phyloP scores from a whole-genome alignment of 441 rosid genomes.

The Cnidoscolus chayamansa region DNA sequence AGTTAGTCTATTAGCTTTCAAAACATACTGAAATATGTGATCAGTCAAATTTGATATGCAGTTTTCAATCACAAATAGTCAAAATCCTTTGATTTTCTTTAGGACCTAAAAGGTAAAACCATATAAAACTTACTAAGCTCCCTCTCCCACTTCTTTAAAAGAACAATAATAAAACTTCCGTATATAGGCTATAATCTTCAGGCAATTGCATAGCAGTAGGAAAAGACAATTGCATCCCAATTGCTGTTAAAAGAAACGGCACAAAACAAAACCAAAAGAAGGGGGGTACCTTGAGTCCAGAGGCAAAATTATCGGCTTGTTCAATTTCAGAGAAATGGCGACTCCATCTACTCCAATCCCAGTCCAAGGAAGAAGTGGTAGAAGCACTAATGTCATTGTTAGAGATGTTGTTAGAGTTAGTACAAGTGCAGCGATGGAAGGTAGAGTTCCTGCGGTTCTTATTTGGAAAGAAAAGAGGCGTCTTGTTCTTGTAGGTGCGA shows the following conservation, averaged over 20 bases:
- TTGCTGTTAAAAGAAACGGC: too few species aligned
- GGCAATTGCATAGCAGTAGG: neutral
- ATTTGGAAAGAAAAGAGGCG: conserved; percentile 15
- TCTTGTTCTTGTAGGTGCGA: neutral
- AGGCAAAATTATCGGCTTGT: conserved; percentile 66
- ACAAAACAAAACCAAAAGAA: neutral
- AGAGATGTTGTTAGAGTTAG: conserved; percentile 23
- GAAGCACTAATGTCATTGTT: conserved; percentile 14
- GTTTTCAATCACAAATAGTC: neutral
- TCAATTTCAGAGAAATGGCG: conserved; percentile 81
- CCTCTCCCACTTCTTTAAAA: too few species aligned
- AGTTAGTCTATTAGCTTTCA: neutral
- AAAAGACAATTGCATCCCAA: neutral
- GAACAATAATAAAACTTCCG: neutral
- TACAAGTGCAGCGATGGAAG: conserved; percentile 39
- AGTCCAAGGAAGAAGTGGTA: conserved; percentile 43
- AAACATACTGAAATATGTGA: neutral
- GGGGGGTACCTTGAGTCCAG: conserved; percentile 63
- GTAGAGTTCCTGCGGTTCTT: conserved; percentile 30
- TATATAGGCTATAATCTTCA: neutral
- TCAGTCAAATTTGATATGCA: neutral
- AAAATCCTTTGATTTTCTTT: neutral
- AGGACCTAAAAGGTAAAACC: neutral
- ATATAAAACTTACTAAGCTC: neutral
- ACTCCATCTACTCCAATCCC: conserved; percentile 93